These are phyloP conservation scores for Arthrobotrys iridis DNA, from an alignment of 2,329 filamentous ascomycete species.

Conservation along the genomic window DNA sequence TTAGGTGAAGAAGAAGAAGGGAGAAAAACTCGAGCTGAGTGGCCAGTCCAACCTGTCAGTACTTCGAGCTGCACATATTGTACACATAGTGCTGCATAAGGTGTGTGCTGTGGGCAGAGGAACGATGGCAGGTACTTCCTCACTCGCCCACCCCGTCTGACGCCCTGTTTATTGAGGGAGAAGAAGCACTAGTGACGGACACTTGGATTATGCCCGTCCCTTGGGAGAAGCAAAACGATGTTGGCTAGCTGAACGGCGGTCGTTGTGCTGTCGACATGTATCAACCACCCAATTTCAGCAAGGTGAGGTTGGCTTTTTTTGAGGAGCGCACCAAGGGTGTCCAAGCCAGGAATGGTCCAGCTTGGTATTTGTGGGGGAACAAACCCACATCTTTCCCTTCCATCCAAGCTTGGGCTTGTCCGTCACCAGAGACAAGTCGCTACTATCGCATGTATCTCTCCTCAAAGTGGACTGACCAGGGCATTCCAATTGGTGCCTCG, in stretches of 20 bases:
- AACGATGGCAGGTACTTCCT: conserved; percentile 33
- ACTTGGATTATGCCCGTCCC: conserved; percentile 40
- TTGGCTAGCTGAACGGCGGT: conserved; percentile 46
- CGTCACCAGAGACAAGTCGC: conserved; percentile 24
- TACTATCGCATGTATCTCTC: conserved; percentile 54
- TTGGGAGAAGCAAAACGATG: conserved; percentile 32
- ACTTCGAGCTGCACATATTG: conserved; percentile 49
- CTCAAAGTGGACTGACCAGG: conserved; percentile 54
- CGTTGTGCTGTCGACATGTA: conserved; percentile 54
- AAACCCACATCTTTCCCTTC: conserved; percentile 38
- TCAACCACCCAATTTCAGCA: conserved; percentile 54
- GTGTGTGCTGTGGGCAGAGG: conserved; percentile 46
- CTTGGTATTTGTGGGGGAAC: conserved; percentile 54
- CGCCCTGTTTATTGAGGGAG: conserved; percentile 29
- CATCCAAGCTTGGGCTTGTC: conserved; percentile 40
- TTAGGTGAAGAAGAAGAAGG: conserved; percentile 13
- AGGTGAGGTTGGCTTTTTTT: conserved; percentile 54
- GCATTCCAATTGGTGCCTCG: conserved; percentile 32
- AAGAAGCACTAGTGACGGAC: conserved; percentile 21
- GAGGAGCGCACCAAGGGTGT: conserved; percentile 54
- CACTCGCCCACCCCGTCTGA: conserved; percentile 46
- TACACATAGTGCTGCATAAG: conserved; percentile 55
- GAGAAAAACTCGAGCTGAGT: conserved; percentile 48
- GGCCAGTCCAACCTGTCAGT: conserved; percentile 53
- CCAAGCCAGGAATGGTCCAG: conserved; percentile 55